Conservation (phyloP, 257 asterid species). For the Salvia hispanica region DNA sequence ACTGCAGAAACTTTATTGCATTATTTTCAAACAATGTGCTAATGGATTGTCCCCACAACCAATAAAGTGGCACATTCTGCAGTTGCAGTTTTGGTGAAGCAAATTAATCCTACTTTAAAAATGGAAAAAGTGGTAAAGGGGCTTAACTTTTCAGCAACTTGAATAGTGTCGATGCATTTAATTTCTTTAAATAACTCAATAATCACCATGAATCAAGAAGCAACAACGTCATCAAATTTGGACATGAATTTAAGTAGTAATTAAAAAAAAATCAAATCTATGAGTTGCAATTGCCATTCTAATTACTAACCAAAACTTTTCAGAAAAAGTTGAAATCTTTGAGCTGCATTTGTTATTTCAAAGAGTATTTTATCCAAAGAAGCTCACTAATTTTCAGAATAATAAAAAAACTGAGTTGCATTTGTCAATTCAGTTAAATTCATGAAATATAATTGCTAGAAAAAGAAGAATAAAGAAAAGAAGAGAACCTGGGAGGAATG, state of each 20-base stretch:
- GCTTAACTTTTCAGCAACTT: not conserved
- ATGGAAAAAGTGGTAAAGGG: conserved; percentile 32
- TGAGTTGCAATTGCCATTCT: not conserved
- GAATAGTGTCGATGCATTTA: too few species aligned
- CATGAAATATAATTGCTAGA: too few species aligned
- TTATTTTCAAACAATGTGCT: not conserved
- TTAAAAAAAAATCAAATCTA: not conserved
- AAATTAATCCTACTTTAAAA: conserved; percentile 21
- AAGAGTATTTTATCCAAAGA: not conserved
- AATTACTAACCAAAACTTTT: not conserved
- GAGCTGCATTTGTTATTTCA: not conserved
- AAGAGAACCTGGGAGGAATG: too few species aligned
- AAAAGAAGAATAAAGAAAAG: too few species aligned
- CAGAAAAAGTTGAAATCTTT: not conserved
- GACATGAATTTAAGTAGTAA: too few species aligned
- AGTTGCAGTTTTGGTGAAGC: conserved; percentile 12
- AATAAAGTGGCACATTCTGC: conserved; percentile 16
- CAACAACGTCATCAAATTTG: too few species aligned
- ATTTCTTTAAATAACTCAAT: too few species aligned
- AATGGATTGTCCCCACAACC: conserved; percentile 11
- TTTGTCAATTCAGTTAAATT: too few species aligned
- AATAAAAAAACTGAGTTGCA: too few species aligned
- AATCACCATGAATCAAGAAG: too few species aligned
- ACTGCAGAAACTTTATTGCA: not conserved
- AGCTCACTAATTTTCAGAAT: too few species aligned